Evolutionary conservation across 768 basidiomycete species (phyloP).

Genomic region (Phallus indusiatus): DNA sequence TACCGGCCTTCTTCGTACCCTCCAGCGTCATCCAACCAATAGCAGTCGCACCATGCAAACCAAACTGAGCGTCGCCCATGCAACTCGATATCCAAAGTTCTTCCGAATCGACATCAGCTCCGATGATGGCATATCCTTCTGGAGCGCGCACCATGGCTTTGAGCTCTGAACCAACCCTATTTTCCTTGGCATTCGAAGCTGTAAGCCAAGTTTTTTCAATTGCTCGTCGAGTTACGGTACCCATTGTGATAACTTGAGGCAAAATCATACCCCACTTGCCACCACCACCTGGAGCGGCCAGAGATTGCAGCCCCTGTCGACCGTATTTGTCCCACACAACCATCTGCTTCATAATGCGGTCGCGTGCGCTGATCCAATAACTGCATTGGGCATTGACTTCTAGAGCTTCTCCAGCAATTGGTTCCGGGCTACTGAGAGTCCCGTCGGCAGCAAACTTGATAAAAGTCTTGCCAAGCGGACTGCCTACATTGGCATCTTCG

Average conservation of each 20-base stretch:
- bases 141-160: constrained; percentile 98
- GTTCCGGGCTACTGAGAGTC: constrained; percentile 71
- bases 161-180: constrained; percentile 95
- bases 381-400: constrained; percentile 91
- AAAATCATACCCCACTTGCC: constrained; percentile 82
- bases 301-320: constrained; percentile 3
- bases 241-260: constrained; percentile 97
- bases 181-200: constrained; percentile 95
- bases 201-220: constrained; percentile 99
- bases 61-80: constrained; percentile 98
- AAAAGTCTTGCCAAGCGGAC: constrained; percentile 81
- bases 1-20: constrained; percentile 89
- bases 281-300: constrained; percentile 1
- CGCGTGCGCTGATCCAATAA: constrained; percentile 94
- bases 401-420: constrained; percentile 74
- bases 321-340: constrained; percentile 64
- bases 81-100: constrained; percentile 98
- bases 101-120: constrained; percentile 97
- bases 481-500: constrained; percentile 91
- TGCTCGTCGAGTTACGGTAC: constrained; percentile 93
- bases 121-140: constrained; percentile 86
- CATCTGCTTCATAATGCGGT: constrained; percentile 87
- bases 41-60: constrained; percentile 90
- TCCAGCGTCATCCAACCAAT: constrained; percentile 99
- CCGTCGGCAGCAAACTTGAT: constrained; percentile 84